These are phyloP conservation scores for Grosmannia clavigera DNA, from an alignment of 2,329 filamentous ascomycete genomes.

Conservation along the genomic window DNA sequence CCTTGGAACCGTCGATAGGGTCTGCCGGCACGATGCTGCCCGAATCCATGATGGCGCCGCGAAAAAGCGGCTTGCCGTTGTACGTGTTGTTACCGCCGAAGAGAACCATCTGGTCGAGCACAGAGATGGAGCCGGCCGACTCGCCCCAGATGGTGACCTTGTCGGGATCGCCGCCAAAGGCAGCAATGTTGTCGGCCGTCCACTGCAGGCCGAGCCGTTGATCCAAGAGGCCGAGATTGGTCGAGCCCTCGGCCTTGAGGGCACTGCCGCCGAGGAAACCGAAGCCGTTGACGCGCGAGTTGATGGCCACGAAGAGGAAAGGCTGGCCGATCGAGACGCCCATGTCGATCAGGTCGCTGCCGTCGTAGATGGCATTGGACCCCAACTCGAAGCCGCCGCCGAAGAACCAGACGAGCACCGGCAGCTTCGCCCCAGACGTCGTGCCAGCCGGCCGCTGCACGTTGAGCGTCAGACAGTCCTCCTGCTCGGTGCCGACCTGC, in stretches of 20 bases:
- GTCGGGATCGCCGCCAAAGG: constrained; percentile 67
- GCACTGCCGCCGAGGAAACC: constrained; percentile 62
- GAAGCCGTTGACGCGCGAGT: constrained; percentile 64
- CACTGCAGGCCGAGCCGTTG: constrained; percentile 62
- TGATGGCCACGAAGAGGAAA: constrained; percentile 64
- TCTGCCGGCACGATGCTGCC: constrained; percentile 51
- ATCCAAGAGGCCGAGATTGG: constrained; percentile 62
- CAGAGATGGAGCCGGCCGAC: constrained; percentile 58
- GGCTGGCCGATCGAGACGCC: constrained; percentile 42
- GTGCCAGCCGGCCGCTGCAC: constrained; percentile 47
- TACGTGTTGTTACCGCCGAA: constrained; percentile 56
- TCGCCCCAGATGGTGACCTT: constrained; percentile 75
- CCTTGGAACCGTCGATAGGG: constrained; percentile 52
- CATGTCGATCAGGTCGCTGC: constrained; percentile 28
- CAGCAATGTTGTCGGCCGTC: constrained; percentile 63
- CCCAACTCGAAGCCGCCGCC: constrained; percentile 52
- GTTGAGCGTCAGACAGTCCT: constrained; percentile 53
- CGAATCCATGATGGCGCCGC: constrained; percentile 66
- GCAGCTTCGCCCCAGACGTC: constrained; percentile 40
- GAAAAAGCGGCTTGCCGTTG: constrained; percentile 64
- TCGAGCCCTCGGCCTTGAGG: constrained; percentile 50
- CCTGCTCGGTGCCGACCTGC: constrained; percentile 36
- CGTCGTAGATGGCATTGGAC: constrained; percentile 40
- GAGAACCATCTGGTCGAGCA: constrained; percentile 62
- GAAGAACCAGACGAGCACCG: constrained; percentile 60